phyloP scores from a whole-genome alignment of 495 filamentous ascomycete genomes.

The Physcia stellaris region DNA sequence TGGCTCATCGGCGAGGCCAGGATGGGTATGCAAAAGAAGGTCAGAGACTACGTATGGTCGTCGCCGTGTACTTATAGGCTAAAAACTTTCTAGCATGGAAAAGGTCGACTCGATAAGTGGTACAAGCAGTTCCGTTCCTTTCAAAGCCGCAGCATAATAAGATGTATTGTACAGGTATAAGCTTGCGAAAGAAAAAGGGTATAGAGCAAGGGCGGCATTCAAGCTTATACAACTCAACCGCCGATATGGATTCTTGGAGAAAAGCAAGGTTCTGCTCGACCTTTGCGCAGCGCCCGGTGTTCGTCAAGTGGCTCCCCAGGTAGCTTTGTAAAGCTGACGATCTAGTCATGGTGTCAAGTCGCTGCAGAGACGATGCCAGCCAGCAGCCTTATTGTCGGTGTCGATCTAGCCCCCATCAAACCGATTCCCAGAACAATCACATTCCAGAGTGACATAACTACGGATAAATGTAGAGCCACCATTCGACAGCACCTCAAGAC shows the following conservation, averaged over 20 bases:
- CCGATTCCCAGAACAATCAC: constrained; percentile 83
- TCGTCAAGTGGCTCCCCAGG: constrained; percentile 23
- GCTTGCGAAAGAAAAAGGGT: constrained; percentile 96
- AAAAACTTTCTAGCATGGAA: constrained; percentile 54
- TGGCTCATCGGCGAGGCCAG: too few relatives aligned
- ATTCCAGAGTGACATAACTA: constrained; percentile 97
- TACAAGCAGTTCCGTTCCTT: too few relatives aligned
- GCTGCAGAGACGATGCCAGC: constrained; percentile 88
- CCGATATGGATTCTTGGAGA: constrained; percentile 95
- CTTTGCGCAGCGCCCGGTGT: constrained; percentile 93
- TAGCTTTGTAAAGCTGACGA: constrained; percentile 18
- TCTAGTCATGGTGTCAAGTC: constrained; percentile 93
- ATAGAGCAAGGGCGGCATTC: constrained; percentile 91
- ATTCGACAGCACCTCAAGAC: constrained; percentile 84
- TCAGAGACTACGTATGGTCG: constrained; percentile 12
- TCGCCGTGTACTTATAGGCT: constrained; percentile 12
- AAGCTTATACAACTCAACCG: constrained; percentile 98
- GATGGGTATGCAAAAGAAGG: constrained; percentile 98
- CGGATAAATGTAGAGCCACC: constrained; percentile 88
- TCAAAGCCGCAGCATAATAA: too few relatives aligned
- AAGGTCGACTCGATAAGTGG: constrained; percentile 32
- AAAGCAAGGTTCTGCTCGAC: constrained; percentile 90
- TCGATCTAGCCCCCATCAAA: constrained; percentile 93
- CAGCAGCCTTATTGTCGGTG: constrained; percentile 81
- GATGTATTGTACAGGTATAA: too few relatives aligned